Base-by-base conservation (phyloP, 2,329 filamentous ascomycete genomes). In the Hymenoscyphus albidus region DNA sequence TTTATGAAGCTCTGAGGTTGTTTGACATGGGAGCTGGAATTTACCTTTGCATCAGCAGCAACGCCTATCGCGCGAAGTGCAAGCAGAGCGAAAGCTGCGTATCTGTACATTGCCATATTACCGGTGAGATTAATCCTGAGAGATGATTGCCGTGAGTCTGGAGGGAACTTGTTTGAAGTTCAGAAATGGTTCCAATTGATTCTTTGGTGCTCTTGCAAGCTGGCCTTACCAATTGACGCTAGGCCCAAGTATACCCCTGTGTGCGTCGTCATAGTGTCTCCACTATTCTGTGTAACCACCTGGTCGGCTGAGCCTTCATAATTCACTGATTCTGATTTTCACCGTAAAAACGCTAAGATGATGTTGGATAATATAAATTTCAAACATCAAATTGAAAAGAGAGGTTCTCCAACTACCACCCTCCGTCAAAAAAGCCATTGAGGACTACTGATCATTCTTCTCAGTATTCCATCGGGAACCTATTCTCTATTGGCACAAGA, bases 71-170 rank as follows among this genome's bases (percentile, higher is more conserved):
- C 83, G 76, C 87, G 85, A 73, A 91, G 80, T 67, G 90, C 89
- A 78, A 92, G 81, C 68, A 93, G 79, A 72, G 88, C 88, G 73
- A 94, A 80, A 65, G 89, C 82, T 72, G 90, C 86, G 74, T 90
- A 83, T 80, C 87, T 88, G 78, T 91, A 83, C 75, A 85, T 86
- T 80, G 88, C 86, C 91, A 95, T 95, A 76, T 76, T 81, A 77
- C 64, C 62, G 64, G 63, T 42, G 10, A 39, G 38, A 39, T 18
- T 42, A 12, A 16, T 42, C 57, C 57, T 59, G 31, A 38, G 18
- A 35, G 9, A 14, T n/a, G 18, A 35, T 22, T 10, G 18, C 35
- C 35, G 35, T 35, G 35, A 35, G 10, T 51, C 9, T 51, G 12
- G 1, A 31, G 7, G 12, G 22, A 5, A 12, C 35, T 57, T 13